Conservation (phyloP, 257 asterid genomes). For the Anisodus acutangulus region DNA sequence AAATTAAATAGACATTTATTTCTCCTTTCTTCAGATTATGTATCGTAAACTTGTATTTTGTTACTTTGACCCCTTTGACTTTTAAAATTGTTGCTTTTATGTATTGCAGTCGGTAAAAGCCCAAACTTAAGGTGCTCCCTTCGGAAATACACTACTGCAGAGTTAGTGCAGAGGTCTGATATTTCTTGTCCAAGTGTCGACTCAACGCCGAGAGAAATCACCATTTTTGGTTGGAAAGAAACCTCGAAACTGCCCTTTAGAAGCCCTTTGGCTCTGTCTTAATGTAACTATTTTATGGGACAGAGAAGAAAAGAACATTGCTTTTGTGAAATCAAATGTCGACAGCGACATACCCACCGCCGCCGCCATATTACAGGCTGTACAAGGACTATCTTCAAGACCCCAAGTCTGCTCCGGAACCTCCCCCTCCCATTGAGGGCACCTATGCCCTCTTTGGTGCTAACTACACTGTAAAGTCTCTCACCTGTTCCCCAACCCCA, state of each 20-base stretch:
- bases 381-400: conserved; percentile 71
- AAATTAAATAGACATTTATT: not conserved
- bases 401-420: conserved; percentile 77
- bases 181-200: not conserved
- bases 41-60: not conserved
- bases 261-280: not conserved
- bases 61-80: conserved; percentile 12
- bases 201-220: not conserved
- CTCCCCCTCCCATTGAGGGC: conserved; percentile 85
- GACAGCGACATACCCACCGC: conserved; percentile 95
- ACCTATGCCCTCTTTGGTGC: conserved; percentile 76
- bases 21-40: not conserved
- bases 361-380: conserved; percentile 85
- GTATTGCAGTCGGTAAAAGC: not conserved
- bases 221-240: not conserved
- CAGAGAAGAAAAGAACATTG: not conserved
- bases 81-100: not conserved
- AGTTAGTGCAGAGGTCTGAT: not conserved
- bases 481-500: not conserved
- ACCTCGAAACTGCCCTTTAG: not conserved
- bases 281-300: not conserved
- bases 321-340: conserved; percentile 46
- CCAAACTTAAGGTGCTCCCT: not conserved
- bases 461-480: conserved; percentile 66
- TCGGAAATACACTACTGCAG: not conserved